These are phyloP conservation scores for Coemansia sp. DNA, from an alignment of 192 early-diverging fungal species.

Conservation along the genomic window DNA sequence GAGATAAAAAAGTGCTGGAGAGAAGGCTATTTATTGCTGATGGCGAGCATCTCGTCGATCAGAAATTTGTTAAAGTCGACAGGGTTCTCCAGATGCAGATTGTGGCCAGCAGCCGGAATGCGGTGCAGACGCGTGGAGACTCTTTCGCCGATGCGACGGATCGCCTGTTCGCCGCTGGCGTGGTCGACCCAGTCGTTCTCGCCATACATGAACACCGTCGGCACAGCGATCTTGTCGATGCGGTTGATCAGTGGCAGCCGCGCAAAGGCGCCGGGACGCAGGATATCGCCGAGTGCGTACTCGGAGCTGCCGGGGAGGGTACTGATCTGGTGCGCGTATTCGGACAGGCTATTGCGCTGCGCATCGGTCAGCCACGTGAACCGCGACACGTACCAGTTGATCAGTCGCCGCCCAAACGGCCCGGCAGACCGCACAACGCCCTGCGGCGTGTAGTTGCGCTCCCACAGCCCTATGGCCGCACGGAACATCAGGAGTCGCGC, in stretches of 20 bases:
- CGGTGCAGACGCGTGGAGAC: constrained; percentile 41
- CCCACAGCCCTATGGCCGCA: constrained; percentile 63
- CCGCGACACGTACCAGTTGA: constrained; percentile 57
- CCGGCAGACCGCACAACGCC: constrained; percentile 73
- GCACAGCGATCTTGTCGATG: constrained; percentile 64
- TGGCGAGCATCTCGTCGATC: constrained; percentile 53
- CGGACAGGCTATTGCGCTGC: constrained; percentile 68
- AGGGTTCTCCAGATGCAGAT: constrained; percentile 86
- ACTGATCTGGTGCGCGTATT: constrained; percentile 82
- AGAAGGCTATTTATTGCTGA: constrained; percentile 1
- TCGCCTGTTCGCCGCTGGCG: constrained; percentile 64
- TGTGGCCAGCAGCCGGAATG: constrained; percentile 71
- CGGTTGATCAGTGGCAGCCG: constrained; percentile 71
- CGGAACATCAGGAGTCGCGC: constrained; percentile 23
- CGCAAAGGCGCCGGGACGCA: constrained; percentile 82
- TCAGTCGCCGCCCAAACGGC: constrained; percentile 69
- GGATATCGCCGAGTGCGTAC: constrained; percentile 72
- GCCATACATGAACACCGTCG: constrained; percentile 79
- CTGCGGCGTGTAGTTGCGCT: constrained; percentile 78
- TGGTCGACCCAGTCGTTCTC: constrained; percentile 90
- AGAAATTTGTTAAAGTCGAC: constrained; percentile 66
- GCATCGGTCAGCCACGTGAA: constrained; percentile 67
- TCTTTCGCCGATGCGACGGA: constrained; percentile 58
- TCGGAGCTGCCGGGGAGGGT: constrained; percentile 79
- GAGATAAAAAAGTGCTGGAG: background rate